Percentiles rank a stretch among this genome's conserved stretches.
phyloP scores from a whole-genome alignment of 2,329 filamentous ascomycete genomes.

The Penicillium sp. region DNA sequence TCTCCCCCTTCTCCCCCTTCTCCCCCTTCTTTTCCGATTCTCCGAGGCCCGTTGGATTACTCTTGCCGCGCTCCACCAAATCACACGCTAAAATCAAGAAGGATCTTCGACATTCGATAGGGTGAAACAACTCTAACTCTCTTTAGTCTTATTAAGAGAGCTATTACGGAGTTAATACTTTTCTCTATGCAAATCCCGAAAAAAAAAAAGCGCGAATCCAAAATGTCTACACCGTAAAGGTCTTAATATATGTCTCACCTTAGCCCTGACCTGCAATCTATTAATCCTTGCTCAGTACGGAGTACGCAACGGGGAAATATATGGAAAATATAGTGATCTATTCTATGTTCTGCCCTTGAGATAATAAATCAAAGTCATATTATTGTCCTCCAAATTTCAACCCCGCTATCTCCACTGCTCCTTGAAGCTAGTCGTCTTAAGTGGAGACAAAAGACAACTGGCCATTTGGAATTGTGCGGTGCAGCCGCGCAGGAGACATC shows the following conservation, averaged over 20 bases:
- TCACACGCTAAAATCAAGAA: conserved; percentile 20
- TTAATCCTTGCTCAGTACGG: conserved; percentile 4
- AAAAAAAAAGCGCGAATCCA: not conserved
- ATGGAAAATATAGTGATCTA: not conserved
- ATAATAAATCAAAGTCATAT: not conserved
- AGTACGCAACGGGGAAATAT: not conserved
- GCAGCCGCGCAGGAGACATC: conserved; percentile 7
- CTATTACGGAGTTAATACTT: not conserved
- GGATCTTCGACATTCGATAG: conserved; percentile 9
- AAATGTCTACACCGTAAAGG: not conserved
- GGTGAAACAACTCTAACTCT: conserved; percentile 6
- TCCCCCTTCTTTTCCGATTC: not conserved
- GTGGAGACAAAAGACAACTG: not conserved
- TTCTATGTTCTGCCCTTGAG: not conserved
- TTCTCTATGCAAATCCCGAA: not conserved
- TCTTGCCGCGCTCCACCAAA: conserved; percentile 18
- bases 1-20: not conserved
- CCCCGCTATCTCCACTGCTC: conserved; percentile 1
- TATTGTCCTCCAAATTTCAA: not conserved
- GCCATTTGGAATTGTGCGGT: conserved; percentile 6
- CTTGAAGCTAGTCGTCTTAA: conserved; percentile 4
- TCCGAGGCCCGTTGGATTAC: conserved; percentile 5
- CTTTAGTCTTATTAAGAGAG: not conserved
- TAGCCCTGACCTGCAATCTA: conserved; percentile 1
- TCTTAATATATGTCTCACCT: conserved; percentile 7